Evolutionary conservation across 805 yeast species (phyloP).

Genomic region (Candida awuae): DNA sequence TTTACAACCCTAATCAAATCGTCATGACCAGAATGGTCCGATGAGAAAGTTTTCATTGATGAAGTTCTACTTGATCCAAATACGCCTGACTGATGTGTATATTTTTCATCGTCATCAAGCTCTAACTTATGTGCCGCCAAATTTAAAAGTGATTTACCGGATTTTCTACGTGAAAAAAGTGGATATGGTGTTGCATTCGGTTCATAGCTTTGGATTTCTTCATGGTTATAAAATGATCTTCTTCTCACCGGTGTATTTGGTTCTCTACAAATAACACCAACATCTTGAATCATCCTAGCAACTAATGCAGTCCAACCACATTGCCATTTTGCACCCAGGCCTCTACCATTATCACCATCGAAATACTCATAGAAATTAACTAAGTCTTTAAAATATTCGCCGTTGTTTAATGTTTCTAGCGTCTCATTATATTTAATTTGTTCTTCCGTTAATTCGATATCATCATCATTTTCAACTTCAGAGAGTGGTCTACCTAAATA

Average conservation of each 20-base stretch:
- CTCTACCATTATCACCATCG: constrained; percentile 92
- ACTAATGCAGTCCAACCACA: constrained; percentile 95
- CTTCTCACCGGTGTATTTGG: constrained; percentile 32
- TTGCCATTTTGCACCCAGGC: constrained; percentile 89
- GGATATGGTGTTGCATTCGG: constrained; percentile 35
- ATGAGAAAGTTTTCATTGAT: constrained; percentile 23
- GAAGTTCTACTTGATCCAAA: constrained; percentile 29
- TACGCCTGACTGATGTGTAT: constrained; percentile 25
- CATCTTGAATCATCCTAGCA: constrained; percentile 86
- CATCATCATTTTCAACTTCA: constrained; percentile 35
- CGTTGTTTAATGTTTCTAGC: constrained; percentile 42
- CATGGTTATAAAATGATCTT: constrained; percentile 24
- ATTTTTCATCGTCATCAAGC: constrained; percentile 49
- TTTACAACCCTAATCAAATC: constrained; percentile 36
- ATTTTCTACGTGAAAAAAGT: constrained; percentile 49
- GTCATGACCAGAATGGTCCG: constrained; percentile 19
- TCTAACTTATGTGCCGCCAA: constrained; percentile 62
- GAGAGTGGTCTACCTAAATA: constrained; percentile 53
- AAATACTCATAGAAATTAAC: constrained; percentile 81
- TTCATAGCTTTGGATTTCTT: constrained; percentile 34
- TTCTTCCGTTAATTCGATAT: constrained; percentile 36
- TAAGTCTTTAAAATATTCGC: constrained; percentile 64
- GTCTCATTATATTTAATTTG: constrained; percentile 42
- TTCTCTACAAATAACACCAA: constrained; percentile 60
- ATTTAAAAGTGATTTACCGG: constrained; percentile 66